A percentile compares a stretch with the other conserved stretches of the same genome.
Conservation (phyloP, 2,329 filamentous ascomycete genomes). For the Fusarium sp. region DNA sequence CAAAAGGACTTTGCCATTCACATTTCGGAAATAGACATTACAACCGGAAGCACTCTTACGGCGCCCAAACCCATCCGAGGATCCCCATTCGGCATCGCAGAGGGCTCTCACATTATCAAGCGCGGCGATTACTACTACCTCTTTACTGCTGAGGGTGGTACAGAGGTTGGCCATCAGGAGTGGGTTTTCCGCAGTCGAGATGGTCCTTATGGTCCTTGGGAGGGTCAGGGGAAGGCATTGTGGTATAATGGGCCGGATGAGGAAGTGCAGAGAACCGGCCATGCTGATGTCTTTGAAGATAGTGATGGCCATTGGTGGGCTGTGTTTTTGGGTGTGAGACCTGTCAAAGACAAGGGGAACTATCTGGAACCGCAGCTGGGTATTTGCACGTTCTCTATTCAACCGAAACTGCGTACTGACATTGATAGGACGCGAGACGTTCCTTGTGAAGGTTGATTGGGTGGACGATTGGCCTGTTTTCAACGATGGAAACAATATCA, state of each 20-base stretch:
- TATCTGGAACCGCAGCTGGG: constrained; percentile 41
- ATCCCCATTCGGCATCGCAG: constrained; percentile 56
- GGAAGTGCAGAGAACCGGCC: constrained; percentile 57
- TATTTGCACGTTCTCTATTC: neutral
- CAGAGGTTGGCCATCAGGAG: constrained; percentile 59
- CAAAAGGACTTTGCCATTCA: constrained; percentile 66
- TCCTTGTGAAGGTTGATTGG: constrained; percentile 43
- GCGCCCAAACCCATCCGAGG: constrained; percentile 50
- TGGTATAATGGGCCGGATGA: constrained; percentile 58
- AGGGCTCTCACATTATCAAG: constrained; percentile 51
- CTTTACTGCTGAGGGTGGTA: constrained; percentile 42
- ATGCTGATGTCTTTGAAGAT: constrained; percentile 43
- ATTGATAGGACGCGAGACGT: constrained; percentile 38
- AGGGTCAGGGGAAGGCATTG: constrained; percentile 47
- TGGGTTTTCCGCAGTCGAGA: constrained; percentile 61
- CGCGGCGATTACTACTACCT: constrained; percentile 42
- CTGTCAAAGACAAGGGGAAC: constrained; percentile 10
- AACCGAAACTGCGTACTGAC: neutral
- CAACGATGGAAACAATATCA: constrained; percentile 40
- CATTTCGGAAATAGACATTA: constrained; percentile 57
- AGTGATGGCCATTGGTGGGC: constrained; percentile 40
- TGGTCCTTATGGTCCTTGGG: constrained; percentile 62
- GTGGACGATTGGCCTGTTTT: constrained; percentile 42
- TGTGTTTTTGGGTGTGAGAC: constrained; percentile 38
- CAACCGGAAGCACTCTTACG: constrained; percentile 55